Percentiles rank a stretch among this genome's conserved stretches.
phyloP scores from a whole-genome alignment of 2,329 filamentous ascomycete genomes.

The Hymenoscyphus fraxineus region DNA sequence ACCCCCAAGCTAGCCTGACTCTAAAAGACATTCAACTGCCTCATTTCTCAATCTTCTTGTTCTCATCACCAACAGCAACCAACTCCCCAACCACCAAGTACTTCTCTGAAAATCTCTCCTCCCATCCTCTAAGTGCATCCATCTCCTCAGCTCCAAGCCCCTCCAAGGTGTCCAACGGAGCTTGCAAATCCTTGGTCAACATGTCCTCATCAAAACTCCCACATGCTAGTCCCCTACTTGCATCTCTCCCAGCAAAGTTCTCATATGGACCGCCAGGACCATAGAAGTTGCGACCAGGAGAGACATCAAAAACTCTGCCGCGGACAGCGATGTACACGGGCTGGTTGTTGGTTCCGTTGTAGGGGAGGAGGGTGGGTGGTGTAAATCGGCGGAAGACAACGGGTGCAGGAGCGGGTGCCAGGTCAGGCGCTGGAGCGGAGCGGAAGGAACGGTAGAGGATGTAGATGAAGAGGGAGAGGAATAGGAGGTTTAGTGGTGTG shows the following conservation, averaged over 20 bases:
- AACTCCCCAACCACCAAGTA: conserved; percentile 91
- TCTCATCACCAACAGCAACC: conserved; percentile 60
- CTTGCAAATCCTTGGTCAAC: conserved; percentile 87
- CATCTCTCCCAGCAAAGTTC: conserved; percentile 94
- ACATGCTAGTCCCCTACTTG: conserved; percentile 79
- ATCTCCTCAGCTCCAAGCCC: conserved; percentile 71
- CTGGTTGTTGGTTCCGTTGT: conserved; percentile 68
- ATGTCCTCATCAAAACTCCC: conserved; percentile 94
- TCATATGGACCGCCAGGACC: conserved; percentile 91
- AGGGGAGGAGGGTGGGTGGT: conserved; percentile 76
- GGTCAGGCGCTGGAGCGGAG: conserved; percentile 43
- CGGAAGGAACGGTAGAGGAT: conserved; percentile 54
- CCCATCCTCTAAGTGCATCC: conserved; percentile 85
- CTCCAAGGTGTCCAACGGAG: conserved; percentile 71
- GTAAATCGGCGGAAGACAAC: conserved; percentile 68
- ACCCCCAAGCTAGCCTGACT: neutral
- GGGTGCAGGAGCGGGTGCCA: conserved; percentile 53
- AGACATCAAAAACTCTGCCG: conserved; percentile 87
- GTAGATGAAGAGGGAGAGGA: conserved; percentile 54
- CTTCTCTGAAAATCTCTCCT: conserved; percentile 89
- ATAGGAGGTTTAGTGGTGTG: conserved; percentile 61
- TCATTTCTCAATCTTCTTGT: conserved; percentile 37
- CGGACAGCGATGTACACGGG: conserved; percentile 91
- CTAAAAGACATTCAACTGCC: neutral
- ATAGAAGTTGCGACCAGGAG: conserved; percentile 85